A percentile compares a stretch with the other conserved stretches of the same genome.
Evolutionary conservation across 2,329 filamentous ascomycete genomes (phyloP).

Genomic region (Hymenoscyphus occultus): DNA sequence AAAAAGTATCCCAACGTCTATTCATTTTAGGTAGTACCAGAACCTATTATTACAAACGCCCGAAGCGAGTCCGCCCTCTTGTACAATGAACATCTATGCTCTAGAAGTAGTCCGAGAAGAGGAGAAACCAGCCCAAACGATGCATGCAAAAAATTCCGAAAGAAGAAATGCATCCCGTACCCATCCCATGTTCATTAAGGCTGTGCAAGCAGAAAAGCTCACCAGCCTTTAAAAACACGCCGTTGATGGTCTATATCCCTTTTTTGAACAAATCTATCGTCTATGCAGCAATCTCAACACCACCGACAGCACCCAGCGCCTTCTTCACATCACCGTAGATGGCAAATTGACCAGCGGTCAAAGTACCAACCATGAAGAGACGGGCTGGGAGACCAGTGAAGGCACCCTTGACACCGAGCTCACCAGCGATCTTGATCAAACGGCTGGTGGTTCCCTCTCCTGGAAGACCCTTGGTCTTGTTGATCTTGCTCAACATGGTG

Average conservation of each 20-base stretch:
- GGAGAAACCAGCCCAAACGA: constrained; percentile 28
- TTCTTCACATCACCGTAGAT: constrained; percentile 81
- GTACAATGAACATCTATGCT: constrained; percentile 27
- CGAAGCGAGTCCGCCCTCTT: constrained; percentile 12
- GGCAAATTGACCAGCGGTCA: constrained; percentile 80
- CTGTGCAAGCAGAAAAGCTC: constrained; percentile 16
- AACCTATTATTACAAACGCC: constrained; percentile 21
- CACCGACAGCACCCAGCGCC: constrained; percentile 67
- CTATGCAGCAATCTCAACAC: constrained; percentile 64
- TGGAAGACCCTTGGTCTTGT: constrained; percentile 86
- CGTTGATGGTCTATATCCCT: constrained; percentile 10
- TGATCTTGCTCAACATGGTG: constrained; percentile 94
- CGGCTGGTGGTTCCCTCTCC: constrained; percentile 80
- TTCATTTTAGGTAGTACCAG: constrained; percentile 14
- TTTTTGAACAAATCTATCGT: constrained; percentile 8
- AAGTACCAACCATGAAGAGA: constrained; percentile 64
- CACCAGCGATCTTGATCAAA: constrained; percentile 83
- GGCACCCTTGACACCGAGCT: constrained; percentile 76
- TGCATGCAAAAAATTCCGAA: constrained; percentile 22
- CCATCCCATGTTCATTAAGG: constrained; percentile 14
- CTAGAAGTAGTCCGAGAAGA: constrained; percentile 22
- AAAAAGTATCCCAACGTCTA: constrained; percentile 18
- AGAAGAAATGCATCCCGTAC: constrained; percentile 14
- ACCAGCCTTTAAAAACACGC: constrained; percentile 10
- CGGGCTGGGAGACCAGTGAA: constrained; percentile 80